Percentiles rank a stretch among this genome's conserved stretches.
Evolutionary conservation across 2,329 filamentous ascomycete genomes (phyloP).

Genomic region (Teratosphaeriaceae sp.): DNA sequence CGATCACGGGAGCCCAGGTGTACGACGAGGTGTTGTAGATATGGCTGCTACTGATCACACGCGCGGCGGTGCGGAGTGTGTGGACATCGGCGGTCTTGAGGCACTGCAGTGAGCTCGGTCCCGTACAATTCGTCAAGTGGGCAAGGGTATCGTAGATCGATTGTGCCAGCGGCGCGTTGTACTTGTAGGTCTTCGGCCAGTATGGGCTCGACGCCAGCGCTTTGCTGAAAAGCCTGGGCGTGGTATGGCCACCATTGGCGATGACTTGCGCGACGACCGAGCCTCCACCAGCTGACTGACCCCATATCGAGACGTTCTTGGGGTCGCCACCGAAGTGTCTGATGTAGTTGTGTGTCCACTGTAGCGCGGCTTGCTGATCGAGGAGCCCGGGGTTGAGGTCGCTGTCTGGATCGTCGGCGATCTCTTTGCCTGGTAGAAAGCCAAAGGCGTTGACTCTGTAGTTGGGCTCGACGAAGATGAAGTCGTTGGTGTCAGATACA

Average conservation of each 20-base stretch:
- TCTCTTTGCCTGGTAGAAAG: slow-evolving; percentile 31
- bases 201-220: slow-evolving; percentile 50
- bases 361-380: slow-evolving; percentile 30
- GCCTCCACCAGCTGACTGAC: slow-evolving; percentile 34
- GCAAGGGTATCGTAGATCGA: slow-evolving; percentile 44
- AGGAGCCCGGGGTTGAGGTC: slow-evolving; percentile 30
- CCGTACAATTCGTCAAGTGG: slow-evolving; percentile 43
- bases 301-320: slow-evolving; percentile 29
- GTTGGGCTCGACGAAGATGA: slow-evolving; percentile 43
- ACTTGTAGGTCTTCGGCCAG: slow-evolving; percentile 53
- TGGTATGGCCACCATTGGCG: slow-evolving; percentile 43
- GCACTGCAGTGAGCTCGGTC: slow-evolving; percentile 45
- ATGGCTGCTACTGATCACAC: slow-evolving; percentile 43
- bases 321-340: slow-evolving; percentile 30
- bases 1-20: slow-evolving; percentile 56
- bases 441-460: slow-evolving; percentile 46
- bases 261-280: slow-evolving; percentile 46
- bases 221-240: slow-evolving; percentile 42
- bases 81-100: slow-evolving; percentile 51
- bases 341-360: slow-evolving; percentile 34
- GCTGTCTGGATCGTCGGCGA: slow-evolving; percentile 21
- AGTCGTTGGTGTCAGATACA: slow-evolving; percentile 45
- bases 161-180: slow-evolving; percentile 47
- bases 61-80: slow-evolving; percentile 45
- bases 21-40: slow-evolving; percentile 51